phyloP scores from a whole-genome alignment of 2,329 filamentous ascomycete species.

The Blastomyces emzantsi region DNA sequence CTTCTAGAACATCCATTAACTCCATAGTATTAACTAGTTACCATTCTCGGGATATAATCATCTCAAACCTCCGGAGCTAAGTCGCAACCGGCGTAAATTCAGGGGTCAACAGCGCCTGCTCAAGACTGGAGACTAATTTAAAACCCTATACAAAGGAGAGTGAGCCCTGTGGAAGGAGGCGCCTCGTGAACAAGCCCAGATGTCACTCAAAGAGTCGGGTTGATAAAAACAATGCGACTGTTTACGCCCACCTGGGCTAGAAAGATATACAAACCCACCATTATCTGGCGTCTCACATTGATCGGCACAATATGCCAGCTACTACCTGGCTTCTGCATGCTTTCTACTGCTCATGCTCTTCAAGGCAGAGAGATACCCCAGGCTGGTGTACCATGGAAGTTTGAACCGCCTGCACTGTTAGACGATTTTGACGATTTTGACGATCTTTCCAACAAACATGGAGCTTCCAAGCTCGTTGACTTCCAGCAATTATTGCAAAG shows the following conservation, averaged over 20 bases:
- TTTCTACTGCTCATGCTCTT: neutral
- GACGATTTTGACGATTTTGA: neutral
- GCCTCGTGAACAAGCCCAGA: neutral
- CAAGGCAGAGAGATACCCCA: neutral
- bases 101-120: neutral
- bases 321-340: neutral
- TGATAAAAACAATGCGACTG: neutral
- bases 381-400: neutral
- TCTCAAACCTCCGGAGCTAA: too few species aligned
- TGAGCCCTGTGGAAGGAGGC: neutral
- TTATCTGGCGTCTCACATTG: neutral
- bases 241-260: neutral
- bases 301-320: neutral
- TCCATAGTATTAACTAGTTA: too few species aligned
- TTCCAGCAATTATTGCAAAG: neutral
- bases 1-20: too few species aligned
- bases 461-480: neutral
- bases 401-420: neutral
- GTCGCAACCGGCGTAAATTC: neutral
- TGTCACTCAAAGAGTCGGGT: neutral
- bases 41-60: too few species aligned
- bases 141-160: neutral
- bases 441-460: neutral
- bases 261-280: neutral
- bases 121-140: neutral